These are phyloP conservation scores for Neonectria ditissima DNA, from an alignment of 2,329 filamentous ascomycete species.

Conservation along the genomic window DNA sequence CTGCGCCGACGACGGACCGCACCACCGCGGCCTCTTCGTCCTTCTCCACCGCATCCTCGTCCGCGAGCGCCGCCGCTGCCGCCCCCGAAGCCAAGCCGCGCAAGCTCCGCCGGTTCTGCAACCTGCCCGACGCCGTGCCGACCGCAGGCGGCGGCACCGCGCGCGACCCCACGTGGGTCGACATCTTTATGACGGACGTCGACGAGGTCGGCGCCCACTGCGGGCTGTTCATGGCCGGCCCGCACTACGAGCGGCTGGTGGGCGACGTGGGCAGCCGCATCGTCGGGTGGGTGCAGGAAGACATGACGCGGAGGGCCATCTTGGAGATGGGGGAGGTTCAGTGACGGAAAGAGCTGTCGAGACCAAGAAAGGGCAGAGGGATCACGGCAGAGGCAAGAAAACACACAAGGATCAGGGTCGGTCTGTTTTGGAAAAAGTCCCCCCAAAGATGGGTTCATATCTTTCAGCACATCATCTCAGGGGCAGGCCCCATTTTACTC, in stretches of 20 bases:
- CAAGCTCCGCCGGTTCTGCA: constrained; percentile 83
- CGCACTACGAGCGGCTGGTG: constrained; percentile 82
- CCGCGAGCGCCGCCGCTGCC: constrained; percentile 6
- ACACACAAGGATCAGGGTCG: neutral
- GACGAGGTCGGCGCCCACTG: constrained; percentile 91
- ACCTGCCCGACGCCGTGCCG: constrained; percentile 64
- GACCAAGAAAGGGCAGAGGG: too few species aligned
- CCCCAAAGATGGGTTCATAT: neutral
- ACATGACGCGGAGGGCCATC: constrained; percentile 59
- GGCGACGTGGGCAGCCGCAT: constrained; percentile 77
- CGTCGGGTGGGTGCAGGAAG: constrained; percentile 76
- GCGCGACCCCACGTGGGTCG: constrained; percentile 79
- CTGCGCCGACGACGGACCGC: neutral
- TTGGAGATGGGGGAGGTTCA: constrained; percentile 39
- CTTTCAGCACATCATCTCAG: neutral
- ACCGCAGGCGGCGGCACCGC: constrained; percentile 59
- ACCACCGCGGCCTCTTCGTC: constrained; percentile 3
- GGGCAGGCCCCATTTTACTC: neutral
- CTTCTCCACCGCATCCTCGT: neutral
- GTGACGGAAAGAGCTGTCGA: neutral
- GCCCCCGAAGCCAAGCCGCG: constrained; percentile 47
- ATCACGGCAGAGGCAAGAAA: neutral
- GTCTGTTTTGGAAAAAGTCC: neutral
- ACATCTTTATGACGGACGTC: constrained; percentile 83
- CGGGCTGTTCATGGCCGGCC: constrained; percentile 79